Percentiles rank a stretch among this genome's conserved stretches.
Evolutionary conservation across 495 filamentous ascomycete species (phyloP).

Genomic region (Penicillium macrosclerotiorum): DNA sequence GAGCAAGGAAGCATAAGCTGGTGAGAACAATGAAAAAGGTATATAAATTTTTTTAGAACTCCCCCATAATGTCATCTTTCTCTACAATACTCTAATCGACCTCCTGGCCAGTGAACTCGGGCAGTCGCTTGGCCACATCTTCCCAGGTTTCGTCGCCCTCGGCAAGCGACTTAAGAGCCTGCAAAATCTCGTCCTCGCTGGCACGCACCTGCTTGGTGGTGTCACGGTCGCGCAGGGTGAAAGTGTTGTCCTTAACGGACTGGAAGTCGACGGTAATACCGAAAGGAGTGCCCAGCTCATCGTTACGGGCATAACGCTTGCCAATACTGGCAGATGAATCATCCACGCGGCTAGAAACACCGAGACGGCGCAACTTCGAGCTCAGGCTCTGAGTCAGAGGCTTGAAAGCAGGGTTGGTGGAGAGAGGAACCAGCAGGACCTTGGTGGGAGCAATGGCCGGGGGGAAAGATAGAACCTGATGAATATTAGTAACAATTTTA

Average conservation of each 20-base stretch:
- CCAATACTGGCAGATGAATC: slow-evolving; percentile 67
- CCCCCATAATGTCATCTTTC: neutral
- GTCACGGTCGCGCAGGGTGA: slow-evolving; percentile 69
- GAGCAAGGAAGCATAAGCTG: neutral
- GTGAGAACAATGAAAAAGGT: slow-evolving; percentile 13
- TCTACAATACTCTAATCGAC: slow-evolving; percentile 45
- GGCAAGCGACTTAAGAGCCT: slow-evolving; percentile 58
- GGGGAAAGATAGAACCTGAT: slow-evolving; percentile 64
- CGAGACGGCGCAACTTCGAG: slow-evolving; percentile 53
- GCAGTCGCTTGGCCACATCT: slow-evolving; percentile 58
- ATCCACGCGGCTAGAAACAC: slow-evolving; percentile 63
- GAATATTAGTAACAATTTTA: neutral
- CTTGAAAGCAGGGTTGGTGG: slow-evolving; percentile 55
- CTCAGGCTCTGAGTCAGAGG: slow-evolving; percentile 52
- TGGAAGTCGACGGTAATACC: slow-evolving; percentile 71
- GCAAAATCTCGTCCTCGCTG: slow-evolving; percentile 62
- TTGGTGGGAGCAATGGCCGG: slow-evolving; percentile 66
- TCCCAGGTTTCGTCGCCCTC: slow-evolving; percentile 65
- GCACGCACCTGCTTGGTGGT: slow-evolving; percentile 66
- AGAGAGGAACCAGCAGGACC: slow-evolving; percentile 66
- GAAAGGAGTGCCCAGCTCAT: slow-evolving; percentile 65
- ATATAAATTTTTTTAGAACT: slow-evolving; percentile 19
- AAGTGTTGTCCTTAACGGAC: slow-evolving; percentile 62
- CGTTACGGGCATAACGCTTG: slow-evolving; percentile 65
- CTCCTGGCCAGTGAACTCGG: slow-evolving; percentile 68